Base-by-base conservation (phyloP, 2,329 filamentous ascomycete genomes). In the Blastomyces parvus region DNA sequence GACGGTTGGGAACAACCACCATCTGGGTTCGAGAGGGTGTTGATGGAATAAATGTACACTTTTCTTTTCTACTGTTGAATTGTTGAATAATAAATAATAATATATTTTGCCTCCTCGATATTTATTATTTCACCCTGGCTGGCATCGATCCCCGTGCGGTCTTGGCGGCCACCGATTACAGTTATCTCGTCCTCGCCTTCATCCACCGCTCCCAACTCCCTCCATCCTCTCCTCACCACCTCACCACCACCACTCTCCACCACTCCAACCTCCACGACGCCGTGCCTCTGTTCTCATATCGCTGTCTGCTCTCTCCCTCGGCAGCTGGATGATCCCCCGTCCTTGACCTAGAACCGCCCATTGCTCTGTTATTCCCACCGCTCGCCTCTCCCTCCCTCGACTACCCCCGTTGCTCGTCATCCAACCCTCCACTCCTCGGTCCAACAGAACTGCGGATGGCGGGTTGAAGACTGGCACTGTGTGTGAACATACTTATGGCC, bases 401-500 rank as follows among this genome's bases (percentile, higher is more conserved):
- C n/a, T n/a, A n/a, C n/a, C n/a, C n/a, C 48, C 48, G 27, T 48
- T 60, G 62, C 61, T 63, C 55, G 53, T 59, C 38, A 40, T 63
- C 66, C 42, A 55, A 63, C 64, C 67, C 69, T 69, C 67, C 65
- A 64, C 63, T 64, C 70, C 67, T 62, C 66, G 59, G 64, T 66
- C 65, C 63, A 11, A 61, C 66, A 62, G 62, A 70, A 69, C 69
- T 70, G 71, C 75, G 75, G 71, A 79, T 79, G 77, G 77, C 77
- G 73, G 74, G 72, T 75, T 77, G 70, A 74, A 71, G 70, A 61
- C 62, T 52, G 40, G 62, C 64, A 59, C 64, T 58, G 65, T 65
- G 61, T 64, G 63, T 72, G 66, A 72, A 48, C 69, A 70, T 73
- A 78, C 76, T 74, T 78, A 79, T 79, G 77, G 77, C 76, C 74